Conservation (phyloP, 2,329 filamentous ascomycete genomes). For the Xylaria sp. region DNA sequence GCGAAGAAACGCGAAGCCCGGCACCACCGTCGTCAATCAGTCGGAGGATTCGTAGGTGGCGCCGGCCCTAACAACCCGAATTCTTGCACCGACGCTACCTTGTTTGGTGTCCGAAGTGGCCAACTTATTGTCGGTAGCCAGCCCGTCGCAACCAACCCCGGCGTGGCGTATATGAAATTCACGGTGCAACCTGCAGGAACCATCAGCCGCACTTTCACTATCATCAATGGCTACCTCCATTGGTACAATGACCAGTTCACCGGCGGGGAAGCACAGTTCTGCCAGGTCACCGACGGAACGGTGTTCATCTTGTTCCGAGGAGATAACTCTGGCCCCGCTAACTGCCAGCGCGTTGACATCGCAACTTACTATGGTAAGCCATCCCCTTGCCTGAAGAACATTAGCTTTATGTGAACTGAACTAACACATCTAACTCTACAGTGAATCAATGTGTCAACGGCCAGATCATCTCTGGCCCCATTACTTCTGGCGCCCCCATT, state of each 20-base stretch:
- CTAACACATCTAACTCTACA: background rate
- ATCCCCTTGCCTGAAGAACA: background rate
- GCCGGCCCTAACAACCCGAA: conserved; percentile 39
- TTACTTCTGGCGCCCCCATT: background rate
- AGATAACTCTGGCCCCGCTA: conserved; percentile 27
- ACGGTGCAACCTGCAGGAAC: conserved; percentile 17
- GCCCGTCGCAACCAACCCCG: conserved; percentile 38
- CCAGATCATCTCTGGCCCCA: conserved; percentile 18
- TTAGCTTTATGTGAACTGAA: background rate
- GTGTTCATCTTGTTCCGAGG: conserved; percentile 42
- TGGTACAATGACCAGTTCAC: conserved; percentile 47
- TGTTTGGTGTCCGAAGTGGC: conserved; percentile 44
- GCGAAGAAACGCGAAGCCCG: conserved; percentile 21
- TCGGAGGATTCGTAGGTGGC: conserved; percentile 42
- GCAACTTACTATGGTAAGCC: conserved; percentile 31
- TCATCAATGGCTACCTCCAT: conserved; percentile 40
- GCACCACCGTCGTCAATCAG: conserved; percentile 30
- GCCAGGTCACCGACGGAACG: conserved; percentile 39
- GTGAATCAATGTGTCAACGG: conserved; percentile 35
- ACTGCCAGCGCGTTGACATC: conserved; percentile 40
- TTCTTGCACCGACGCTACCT: conserved; percentile 42
- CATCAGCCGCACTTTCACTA: conserved; percentile 38
- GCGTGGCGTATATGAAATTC: conserved; percentile 38
- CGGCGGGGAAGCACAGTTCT: conserved; percentile 45
- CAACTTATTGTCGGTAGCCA: conserved; percentile 37